phyloP scores from a whole-genome alignment of 495 filamentous ascomycete species.

The Penicillium bovifimosum region DNA sequence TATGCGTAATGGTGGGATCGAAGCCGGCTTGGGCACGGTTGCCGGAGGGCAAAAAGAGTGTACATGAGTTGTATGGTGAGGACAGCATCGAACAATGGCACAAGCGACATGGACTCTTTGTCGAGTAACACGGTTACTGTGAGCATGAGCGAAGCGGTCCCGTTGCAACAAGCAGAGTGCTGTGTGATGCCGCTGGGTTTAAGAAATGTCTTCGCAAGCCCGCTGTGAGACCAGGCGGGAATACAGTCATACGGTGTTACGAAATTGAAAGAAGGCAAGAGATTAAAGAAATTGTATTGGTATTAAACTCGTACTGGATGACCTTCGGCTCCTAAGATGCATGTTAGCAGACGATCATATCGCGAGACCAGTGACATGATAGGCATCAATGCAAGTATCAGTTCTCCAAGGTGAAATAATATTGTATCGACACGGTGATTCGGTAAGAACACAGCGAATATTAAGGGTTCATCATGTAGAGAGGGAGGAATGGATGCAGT shows the following conservation, averaged over 20 bases:
- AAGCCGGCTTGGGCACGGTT: conserved; percentile 50
- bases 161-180: too few species aligned
- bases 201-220: too few species aligned
- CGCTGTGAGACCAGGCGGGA: neutral
- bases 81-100: conserved; percentile 51
- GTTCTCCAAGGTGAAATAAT: conserved; percentile 90
- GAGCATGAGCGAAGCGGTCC: too few species aligned
- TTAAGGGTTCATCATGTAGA: conserved; percentile 62
- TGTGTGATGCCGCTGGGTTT: too few species aligned
- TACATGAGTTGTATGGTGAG: conserved; percentile 36
- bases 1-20: conserved; percentile 43
- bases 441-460: conserved; percentile 78
- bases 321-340: conserved; percentile 10
- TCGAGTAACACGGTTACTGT: conserved; percentile 7
- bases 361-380: conserved; percentile 14
- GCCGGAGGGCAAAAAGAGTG: conserved; percentile 46
- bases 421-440: conserved; percentile 68
- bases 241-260: neutral
- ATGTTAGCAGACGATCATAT: conserved; percentile 19
- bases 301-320: neutral
- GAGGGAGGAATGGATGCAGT: neutral
- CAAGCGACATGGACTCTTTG: conserved; percentile 40
- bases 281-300: neutral
- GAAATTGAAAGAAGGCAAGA: neutral
- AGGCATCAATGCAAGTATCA: conserved; percentile 47